phyloP scores from a whole-genome alignment of 1,284 basidiomycete species.

The Lentinus polychrous region DNA sequence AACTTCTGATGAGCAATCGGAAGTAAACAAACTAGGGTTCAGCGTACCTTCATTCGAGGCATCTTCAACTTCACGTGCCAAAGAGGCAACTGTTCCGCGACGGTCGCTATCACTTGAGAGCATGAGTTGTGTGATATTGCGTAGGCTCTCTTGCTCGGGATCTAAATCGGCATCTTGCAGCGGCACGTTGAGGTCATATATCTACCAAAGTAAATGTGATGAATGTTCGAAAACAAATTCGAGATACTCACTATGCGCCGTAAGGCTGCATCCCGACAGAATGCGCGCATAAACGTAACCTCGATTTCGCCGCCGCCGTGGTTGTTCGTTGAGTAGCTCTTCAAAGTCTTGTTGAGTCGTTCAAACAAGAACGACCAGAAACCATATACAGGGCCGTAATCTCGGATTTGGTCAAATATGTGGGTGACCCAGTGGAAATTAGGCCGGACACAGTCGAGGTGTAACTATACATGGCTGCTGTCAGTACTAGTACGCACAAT shows the following conservation, averaged over 20 bases:
- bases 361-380: constrained; percentile 24
- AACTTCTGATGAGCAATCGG: too few relatives aligned
- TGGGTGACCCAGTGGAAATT: constrained; percentile 17
- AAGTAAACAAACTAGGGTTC: too few relatives aligned
- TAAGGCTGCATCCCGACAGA: neutral
- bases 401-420: constrained; percentile 11
- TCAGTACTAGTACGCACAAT: constrained; percentile 1
- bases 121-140: neutral
- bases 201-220: neutral
- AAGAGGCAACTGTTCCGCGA: too few relatives aligned
- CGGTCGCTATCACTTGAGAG: too few relatives aligned
- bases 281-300: constrained; percentile 11
- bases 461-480: constrained; percentile 10
- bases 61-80: too few relatives aligned
- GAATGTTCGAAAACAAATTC: neutral
- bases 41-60: too few relatives aligned
- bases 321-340: constrained; percentile 14
- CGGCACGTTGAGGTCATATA: neutral
- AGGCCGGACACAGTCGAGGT: constrained; percentile 10
- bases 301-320: constrained; percentile 17
- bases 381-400: constrained; percentile 19
- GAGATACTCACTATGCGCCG: too few relatives aligned
- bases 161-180: neutral
- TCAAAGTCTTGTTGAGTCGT: constrained; percentile 22
- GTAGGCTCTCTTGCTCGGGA: neutral